Percentiles rank a stretch among this genome's conserved stretches.
phyloP scores from a whole-genome alignment of 805 yeast species.

The Candida taoyuanica region DNA sequence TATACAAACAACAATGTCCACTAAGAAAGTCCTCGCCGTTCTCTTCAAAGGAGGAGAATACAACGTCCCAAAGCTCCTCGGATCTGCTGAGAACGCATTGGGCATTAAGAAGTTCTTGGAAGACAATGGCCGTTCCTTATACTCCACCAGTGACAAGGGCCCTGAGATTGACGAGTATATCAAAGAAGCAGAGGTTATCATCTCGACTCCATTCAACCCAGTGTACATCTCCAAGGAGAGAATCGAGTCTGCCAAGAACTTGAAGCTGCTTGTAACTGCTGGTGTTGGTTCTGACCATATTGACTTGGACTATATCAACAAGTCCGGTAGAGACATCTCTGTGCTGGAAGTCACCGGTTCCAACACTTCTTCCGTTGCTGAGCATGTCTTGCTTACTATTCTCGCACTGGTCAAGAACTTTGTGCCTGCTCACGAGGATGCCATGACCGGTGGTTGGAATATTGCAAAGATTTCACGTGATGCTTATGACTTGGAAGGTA shows the following conservation, averaged over 20 bases:
- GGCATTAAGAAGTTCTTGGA: constrained; percentile 66
- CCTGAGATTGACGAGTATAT: constrained; percentile 60
- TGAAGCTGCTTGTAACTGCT: constrained; percentile 69
- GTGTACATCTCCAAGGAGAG: constrained; percentile 68
- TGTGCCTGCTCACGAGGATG: constrained; percentile 73
- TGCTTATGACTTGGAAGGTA: constrained; percentile 70
- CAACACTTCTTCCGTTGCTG: constrained; percentile 76
- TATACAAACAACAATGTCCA: constrained; percentile 8
- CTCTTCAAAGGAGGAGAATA: constrained; percentile 30
- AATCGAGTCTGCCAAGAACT: constrained; percentile 62
- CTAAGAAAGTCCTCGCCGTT: constrained; percentile 25
- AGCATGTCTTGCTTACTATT: constrained; percentile 73
- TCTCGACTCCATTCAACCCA: constrained; percentile 82
- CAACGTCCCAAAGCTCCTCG: constrained; percentile 46
- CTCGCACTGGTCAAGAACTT: constrained; percentile 68
- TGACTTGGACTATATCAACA: constrained; percentile 57
- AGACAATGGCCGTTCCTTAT: constrained; percentile 59
- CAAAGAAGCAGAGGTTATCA: constrained; percentile 69
- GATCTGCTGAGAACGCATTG: constrained; percentile 70
- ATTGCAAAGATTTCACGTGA: constrained; percentile 73
- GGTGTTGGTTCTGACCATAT: constrained; percentile 85
- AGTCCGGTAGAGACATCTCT: constrained; percentile 56
- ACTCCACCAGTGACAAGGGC: constrained; percentile 67
- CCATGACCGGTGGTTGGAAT: constrained; percentile 61
- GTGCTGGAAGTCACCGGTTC: constrained; percentile 83